Percentiles rank a stretch among this genome's conserved stretches.
These are phyloP conservation scores for Didymellaceae sp. DNA, from an alignment of 2,329 filamentous ascomycete genomes.

Conservation along the genomic window DNA sequence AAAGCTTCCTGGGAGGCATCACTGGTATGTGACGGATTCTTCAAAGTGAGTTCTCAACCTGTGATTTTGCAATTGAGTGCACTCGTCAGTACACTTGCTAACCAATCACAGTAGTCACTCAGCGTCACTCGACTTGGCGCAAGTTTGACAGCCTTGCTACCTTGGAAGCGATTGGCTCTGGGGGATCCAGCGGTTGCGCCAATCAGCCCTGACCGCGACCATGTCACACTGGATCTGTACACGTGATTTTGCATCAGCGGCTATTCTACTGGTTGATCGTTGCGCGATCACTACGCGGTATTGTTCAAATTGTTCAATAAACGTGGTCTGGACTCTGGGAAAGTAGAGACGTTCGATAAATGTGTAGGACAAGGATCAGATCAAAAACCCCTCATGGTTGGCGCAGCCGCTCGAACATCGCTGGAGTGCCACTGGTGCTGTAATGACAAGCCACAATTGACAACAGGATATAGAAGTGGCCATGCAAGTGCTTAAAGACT, in stretches of 20 bases:
- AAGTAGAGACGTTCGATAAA: too few relatives aligned
- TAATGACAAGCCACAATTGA: too few relatives aligned
- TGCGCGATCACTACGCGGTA: too few relatives aligned
- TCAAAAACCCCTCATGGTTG: too few relatives aligned
- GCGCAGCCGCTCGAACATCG: too few relatives aligned
- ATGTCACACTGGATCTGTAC: conserved; percentile 18
- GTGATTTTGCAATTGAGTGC: not conserved
- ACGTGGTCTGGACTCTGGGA: too few relatives aligned
- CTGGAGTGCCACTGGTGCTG: too few relatives aligned
- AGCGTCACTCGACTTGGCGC: not conserved
- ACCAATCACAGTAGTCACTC: not conserved
- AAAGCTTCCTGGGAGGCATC: conserved; percentile 24
- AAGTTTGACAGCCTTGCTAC: conserved; percentile 2
- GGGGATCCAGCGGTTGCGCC: conserved; percentile 16
- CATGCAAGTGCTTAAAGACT: too few relatives aligned
- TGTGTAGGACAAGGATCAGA: too few relatives aligned
- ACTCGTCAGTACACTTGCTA: not conserved
- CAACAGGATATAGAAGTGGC: too few relatives aligned
- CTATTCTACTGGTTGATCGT: not conserved
- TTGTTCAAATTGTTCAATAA: too few relatives aligned
- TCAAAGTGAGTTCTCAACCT: conserved; percentile 16
- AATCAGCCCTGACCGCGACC: conserved; percentile 29
- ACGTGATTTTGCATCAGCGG: conserved; percentile 14
- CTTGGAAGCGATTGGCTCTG: conserved; percentile 33
- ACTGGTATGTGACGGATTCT: conserved; percentile 2